phyloP scores from a whole-genome alignment of 495 filamentous ascomycete genomes.

The Aspergillus cristatus region DNA sequence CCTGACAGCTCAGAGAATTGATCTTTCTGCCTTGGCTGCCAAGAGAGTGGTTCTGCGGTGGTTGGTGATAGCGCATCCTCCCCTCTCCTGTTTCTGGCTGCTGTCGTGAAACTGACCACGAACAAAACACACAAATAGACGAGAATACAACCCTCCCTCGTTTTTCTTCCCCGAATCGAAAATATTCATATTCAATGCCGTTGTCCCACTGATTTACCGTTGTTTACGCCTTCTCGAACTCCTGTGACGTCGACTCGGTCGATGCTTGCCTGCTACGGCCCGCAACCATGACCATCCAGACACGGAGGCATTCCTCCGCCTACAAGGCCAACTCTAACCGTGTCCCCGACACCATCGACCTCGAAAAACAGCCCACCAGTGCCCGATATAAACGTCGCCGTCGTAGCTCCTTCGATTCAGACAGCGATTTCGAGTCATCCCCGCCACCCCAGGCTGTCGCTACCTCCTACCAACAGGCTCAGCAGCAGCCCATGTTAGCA shows the following conservation, averaged over 20 bases:
- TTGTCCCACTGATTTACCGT: conserved; percentile 5
- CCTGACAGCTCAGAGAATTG: no score
- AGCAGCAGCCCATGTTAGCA: conserved; percentile 42
- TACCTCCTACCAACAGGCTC: conserved; percentile 25
- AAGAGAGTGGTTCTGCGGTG: no score
- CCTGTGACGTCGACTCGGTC: background rate
- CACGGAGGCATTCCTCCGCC: conserved; percentile 25
- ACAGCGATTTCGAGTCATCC: conserved; percentile 17
- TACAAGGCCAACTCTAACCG: conserved; percentile 18
- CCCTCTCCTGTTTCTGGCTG: no score
- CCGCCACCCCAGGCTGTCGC: conserved; percentile 17
- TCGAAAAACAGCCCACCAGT: conserved; percentile 28
- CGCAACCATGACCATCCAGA: conserved; percentile 28
- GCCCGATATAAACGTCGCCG: conserved; percentile 13
- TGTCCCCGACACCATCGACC: conserved; percentile 14
- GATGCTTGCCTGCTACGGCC: conserved; percentile 1
- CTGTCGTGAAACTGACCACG: no score
- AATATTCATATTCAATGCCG: no score
- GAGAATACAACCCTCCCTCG: no score
- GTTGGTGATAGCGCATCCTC: no score
- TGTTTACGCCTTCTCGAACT: background rate
- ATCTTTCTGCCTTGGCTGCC: no score
- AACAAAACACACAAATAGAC: no score
- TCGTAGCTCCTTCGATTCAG: conserved; percentile 20
- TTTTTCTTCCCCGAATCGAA: no score